phyloP scores from a whole-genome alignment of 176 grass and related monocot genomes.

The Guadua angustifolia region DNA sequence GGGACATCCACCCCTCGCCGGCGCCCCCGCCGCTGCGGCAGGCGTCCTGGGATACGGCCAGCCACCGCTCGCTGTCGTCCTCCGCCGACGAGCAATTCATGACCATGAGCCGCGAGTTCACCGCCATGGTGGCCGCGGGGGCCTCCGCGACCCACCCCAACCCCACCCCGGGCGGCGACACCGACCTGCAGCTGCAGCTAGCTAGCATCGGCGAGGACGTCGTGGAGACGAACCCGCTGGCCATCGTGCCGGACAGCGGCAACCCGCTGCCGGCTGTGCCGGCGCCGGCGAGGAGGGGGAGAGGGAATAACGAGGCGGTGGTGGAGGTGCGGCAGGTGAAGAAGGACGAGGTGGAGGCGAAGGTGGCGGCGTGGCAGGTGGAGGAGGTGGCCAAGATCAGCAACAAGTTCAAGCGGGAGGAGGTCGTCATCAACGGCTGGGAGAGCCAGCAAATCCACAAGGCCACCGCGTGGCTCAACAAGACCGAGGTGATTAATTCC shows the following conservation, averaged over 20 bases:
- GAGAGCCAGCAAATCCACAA: slow-evolving; percentile 61
- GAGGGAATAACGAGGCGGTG: background rate
- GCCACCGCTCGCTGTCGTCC: slow-evolving; percentile 44
- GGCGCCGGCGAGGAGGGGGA: background rate
- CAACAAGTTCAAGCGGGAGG: slow-evolving; percentile 67
- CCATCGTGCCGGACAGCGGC: slow-evolving; percentile 53
- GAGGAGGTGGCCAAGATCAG: slow-evolving; percentile 67
- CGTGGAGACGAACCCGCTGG: slow-evolving; percentile 63
- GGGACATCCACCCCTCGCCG: slow-evolving; percentile 63
- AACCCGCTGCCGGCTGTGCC: slow-evolving; percentile 1
- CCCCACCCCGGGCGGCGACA: background rate
- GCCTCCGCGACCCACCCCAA: slow-evolving; percentile 29
- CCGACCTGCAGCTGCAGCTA: slow-evolving; percentile 36
- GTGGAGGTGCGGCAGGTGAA: slow-evolving; percentile 56
- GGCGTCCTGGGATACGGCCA: slow-evolving; percentile 54
- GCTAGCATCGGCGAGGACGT: slow-evolving; percentile 54
- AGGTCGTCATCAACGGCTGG: slow-evolving; percentile 70
- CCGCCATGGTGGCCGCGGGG: slow-evolving; percentile 71
- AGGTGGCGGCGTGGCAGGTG: slow-evolving; percentile 67
- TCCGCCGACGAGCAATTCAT: slow-evolving; percentile 49
- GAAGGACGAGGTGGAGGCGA: slow-evolving; percentile 71
- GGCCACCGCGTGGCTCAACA: slow-evolving; percentile 55
- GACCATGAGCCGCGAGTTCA: slow-evolving; percentile 75
- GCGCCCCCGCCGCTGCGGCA: slow-evolving; percentile 26
- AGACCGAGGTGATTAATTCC: slow-evolving; percentile 49